Evolutionary conservation across 352 stramenopile genomes (phyloP).

Genomic region (Phytopythium oedochilum): DNA sequence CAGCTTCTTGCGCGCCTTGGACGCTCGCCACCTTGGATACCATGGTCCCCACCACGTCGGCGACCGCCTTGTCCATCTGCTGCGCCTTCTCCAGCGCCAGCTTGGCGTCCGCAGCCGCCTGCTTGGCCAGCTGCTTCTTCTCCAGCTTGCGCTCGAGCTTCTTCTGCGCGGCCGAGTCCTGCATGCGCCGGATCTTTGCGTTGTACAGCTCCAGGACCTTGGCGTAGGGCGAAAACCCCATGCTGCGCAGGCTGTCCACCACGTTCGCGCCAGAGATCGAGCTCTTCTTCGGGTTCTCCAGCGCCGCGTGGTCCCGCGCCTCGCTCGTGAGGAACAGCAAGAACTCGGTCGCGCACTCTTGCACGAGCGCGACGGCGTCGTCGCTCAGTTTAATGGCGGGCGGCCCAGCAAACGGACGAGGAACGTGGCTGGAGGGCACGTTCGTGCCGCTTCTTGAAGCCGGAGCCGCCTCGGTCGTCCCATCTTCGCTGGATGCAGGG

Average conservation of each 20-base stretch:
- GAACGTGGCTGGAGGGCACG: not conserved
- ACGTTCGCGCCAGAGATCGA: conserved; percentile 58
- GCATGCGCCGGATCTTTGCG: conserved; percentile 57
- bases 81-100: not conserved
- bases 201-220: conserved; percentile 59
- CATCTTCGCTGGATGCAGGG: not conserved
- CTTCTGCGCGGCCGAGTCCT: conserved; percentile 50
- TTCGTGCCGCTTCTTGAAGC: not conserved
- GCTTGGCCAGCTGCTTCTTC: conserved; percentile 26
- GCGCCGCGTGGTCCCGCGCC: conserved; percentile 51
- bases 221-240: conserved; percentile 67
- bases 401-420: not conserved
- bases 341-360: conserved; percentile 85
- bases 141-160: conserved; percentile 61
- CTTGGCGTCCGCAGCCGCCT: conserved; percentile 18
- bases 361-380: conserved; percentile 72
- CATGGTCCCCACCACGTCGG: not conserved
- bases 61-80: not conserved
- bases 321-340: conserved; percentile 81
- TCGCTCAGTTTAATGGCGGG: conserved; percentile 65
- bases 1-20: no score
- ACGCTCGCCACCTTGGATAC: not conserved
- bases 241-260: conserved; percentile 58
- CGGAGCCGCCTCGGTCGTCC: not conserved
- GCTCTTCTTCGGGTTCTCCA: conserved; percentile 61